Conservation (phyloP, 1,139 yeast genomes). For the Candida anutae region DNA sequence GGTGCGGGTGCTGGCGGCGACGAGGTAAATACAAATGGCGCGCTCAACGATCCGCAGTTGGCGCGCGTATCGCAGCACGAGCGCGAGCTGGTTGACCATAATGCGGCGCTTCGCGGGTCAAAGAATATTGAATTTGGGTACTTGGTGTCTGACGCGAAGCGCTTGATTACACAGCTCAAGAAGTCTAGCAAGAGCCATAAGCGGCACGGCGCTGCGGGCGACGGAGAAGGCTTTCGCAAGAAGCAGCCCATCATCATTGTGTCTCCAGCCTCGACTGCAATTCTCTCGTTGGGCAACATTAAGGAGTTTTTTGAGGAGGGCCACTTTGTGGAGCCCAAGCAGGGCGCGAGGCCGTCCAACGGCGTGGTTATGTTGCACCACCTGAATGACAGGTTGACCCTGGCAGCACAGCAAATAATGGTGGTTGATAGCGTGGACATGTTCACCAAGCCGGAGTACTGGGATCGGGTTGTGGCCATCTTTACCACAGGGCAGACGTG, state of each 20-base stretch:
- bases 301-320: slow-evolving; percentile 80
- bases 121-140: slow-evolving; percentile 68
- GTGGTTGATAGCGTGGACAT: slow-evolving; percentile 85
- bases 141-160: slow-evolving; percentile 64
- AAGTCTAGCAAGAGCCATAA: slow-evolving; percentile 11
- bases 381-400: slow-evolving; percentile 46
- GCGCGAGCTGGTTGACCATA: slow-evolving; percentile 67
- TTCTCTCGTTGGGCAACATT: slow-evolving; percentile 73
- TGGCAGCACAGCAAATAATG: slow-evolving; percentile 52
- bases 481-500: slow-evolving; percentile 96
- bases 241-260: slow-evolving; percentile 88
- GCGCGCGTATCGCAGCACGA: slow-evolving; percentile 51
- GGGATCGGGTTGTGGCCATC: slow-evolving; percentile 94
- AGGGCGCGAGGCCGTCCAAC: slow-evolving; percentile 27
- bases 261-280: slow-evolving; percentile 92
- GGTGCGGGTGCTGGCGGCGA: slow-evolving; percentile 5
- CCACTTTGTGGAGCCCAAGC: slow-evolving; percentile 52
- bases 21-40: slow-evolving; percentile 14
- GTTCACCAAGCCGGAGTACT: slow-evolving; percentile 90
- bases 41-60: slow-evolving; percentile 48
- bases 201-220: not conserved
- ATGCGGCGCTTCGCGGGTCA: slow-evolving; percentile 70
- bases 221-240: slow-evolving; percentile 8
- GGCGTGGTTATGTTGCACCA: slow-evolving; percentile 50
- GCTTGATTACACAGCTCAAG: slow-evolving; percentile 51